Conservation (phyloP, 768 basidiomycete genomes). For the Naematelia encephala region DNA sequence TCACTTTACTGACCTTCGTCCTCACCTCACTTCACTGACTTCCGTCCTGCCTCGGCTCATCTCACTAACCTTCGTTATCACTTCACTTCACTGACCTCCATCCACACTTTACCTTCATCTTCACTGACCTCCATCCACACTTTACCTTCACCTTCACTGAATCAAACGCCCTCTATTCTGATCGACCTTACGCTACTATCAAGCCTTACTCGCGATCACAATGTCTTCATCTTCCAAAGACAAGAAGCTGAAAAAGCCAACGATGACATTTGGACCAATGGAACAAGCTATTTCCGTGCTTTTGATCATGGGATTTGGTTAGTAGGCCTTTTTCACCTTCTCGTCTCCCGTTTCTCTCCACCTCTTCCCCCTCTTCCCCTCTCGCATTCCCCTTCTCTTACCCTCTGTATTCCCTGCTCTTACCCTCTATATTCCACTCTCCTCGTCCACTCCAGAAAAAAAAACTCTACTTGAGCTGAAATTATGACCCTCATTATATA, state of each 20-base stretch:
- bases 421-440: not conserved
- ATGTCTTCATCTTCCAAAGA: not conserved
- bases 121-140: not conserved
- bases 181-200: too few species aligned
- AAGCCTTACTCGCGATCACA: not conserved
- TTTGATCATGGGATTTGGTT: conserved; percentile 42
- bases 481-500: too few species aligned
- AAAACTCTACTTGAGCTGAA: too few species aligned
- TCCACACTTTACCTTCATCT: not conserved
- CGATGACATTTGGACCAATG: conserved; percentile 42
- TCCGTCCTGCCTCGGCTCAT: not conserved
- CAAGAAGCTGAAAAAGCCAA: conserved; percentile 5
- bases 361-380: too few species aligned
- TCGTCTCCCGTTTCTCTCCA: too few species aligned
- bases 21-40: not conserved
- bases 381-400: too few species aligned
- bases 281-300: conserved; percentile 43
- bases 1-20: not conserved
- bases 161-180: too few species aligned
- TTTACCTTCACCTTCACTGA: not conserved
- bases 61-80: not conserved
- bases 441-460: too few species aligned
- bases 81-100: not conserved
- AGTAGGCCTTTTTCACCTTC: too few species aligned
- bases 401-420: too few species aligned